These are phyloP conservation scores for Graphilbum ipis-grandicollis DNA, from an alignment of 2,329 filamentous ascomycete species.

Conservation along the genomic window DNA sequence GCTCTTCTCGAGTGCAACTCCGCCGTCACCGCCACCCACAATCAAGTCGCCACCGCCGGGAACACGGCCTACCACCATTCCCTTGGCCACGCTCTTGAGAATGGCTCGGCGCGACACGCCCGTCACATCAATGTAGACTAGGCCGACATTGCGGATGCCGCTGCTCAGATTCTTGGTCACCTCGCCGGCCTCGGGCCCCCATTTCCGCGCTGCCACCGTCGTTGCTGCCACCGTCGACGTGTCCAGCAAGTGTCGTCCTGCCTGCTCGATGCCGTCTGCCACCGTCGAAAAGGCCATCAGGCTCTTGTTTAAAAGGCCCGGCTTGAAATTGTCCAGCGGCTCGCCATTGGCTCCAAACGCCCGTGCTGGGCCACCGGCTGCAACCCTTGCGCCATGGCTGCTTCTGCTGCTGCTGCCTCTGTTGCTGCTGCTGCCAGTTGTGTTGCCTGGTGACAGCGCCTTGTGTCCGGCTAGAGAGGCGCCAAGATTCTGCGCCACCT, in stretches of 20 bases:
- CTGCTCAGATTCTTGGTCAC: conserved; percentile 61
- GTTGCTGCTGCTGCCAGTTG: not conserved
- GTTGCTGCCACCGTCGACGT: conserved; percentile 64
- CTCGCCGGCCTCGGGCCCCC: conserved; percentile 69
- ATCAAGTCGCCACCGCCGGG: conserved; percentile 56
- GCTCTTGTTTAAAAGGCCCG: conserved; percentile 84
- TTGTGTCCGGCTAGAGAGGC: conserved; percentile 40
- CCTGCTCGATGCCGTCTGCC: conserved; percentile 82
- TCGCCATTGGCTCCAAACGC: conserved; percentile 54
- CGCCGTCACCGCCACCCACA: conserved; percentile 27
- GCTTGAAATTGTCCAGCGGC: conserved; percentile 53
- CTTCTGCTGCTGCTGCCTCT: not conserved
- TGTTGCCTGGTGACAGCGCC: not conserved
- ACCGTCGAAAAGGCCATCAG: conserved; percentile 94
- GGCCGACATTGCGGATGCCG: conserved; percentile 85
- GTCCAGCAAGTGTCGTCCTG: conserved; percentile 59
- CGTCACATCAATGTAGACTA: conserved; percentile 93
- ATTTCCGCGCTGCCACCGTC: conserved; percentile 76
- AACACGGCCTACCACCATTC: conserved; percentile 79
- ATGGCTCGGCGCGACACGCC: conserved; percentile 81
- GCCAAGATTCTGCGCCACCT: conserved; percentile 78
- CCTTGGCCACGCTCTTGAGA: conserved; percentile 88
- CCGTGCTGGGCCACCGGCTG: conserved; percentile 35
- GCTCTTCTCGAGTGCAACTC: no score
- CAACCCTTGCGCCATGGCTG: not conserved